These are phyloP conservation scores for Hypoxylon sp. DNA, from an alignment of 2,329 filamentous ascomycete species.

Conservation along the genomic window DNA sequence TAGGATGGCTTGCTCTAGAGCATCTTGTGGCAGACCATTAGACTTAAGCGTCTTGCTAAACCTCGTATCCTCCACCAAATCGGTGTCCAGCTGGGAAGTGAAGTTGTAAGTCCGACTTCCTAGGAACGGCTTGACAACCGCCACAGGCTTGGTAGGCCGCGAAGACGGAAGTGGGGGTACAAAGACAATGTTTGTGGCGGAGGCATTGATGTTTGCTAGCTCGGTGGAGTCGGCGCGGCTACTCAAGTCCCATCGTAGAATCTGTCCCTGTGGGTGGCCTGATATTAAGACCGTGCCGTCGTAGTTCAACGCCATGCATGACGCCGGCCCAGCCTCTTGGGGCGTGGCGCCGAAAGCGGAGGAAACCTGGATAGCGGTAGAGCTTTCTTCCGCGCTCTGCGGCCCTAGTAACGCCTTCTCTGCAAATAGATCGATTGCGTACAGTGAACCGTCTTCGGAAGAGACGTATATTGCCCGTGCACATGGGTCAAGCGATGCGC, in stretches of 20 bases:
- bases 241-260: conserved; percentile 84
- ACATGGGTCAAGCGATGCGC: conserved; percentile 82
- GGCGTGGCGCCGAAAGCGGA: conserved; percentile 69
- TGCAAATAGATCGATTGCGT: conserved; percentile 79
- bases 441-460: conserved; percentile 83
- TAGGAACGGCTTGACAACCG: conserved; percentile 84
- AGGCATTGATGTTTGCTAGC: conserved; percentile 79
- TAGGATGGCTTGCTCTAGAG: conserved; percentile 64
- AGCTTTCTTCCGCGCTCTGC: conserved; percentile 64
- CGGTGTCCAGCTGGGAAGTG: conserved; percentile 70
- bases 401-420: conserved; percentile 67
- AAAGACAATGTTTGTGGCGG: conserved; percentile 85
- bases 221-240: conserved; percentile 76
- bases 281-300: conserved; percentile 85
- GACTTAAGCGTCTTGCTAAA: conserved; percentile 61
- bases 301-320: conserved; percentile 80
- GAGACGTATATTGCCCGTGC: conserved; percentile 85
- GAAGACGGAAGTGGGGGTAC: conserved; percentile 69
- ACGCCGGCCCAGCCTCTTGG: conserved; percentile 72
- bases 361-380: conserved; percentile 68
- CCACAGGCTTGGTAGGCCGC: conserved; percentile 63
- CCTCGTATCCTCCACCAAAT: conserved; percentile 56
- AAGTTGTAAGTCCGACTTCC: conserved; percentile 74
- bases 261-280: conserved; percentile 82
- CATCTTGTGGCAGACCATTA: conserved; percentile 61